Percentiles rank a stretch among this genome's conserved stretches.
Evolutionary conservation across 2,329 filamentous ascomycete genomes (phyloP).

Genomic region (Aplosporella prunicola): DNA sequence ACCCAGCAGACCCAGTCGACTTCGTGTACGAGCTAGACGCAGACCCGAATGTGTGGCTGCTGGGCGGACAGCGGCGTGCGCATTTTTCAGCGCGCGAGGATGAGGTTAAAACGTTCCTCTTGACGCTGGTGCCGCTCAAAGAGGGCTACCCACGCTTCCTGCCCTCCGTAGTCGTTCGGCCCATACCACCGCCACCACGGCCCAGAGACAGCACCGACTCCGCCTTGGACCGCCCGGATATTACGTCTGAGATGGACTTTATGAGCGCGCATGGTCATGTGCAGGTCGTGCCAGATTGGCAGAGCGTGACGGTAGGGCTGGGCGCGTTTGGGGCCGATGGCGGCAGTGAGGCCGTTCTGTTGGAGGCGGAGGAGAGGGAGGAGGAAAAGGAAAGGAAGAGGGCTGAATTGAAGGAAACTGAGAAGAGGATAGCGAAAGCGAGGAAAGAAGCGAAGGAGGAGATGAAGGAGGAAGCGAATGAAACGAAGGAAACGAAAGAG

Average conservation of each 20-base stretch:
- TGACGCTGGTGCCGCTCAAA: conserved; percentile 69
- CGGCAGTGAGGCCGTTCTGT: conserved; percentile 3
- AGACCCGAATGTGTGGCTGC: conserved; percentile 67
- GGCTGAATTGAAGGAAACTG: too few relatives aligned
- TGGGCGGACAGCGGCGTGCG: conserved; percentile 71
- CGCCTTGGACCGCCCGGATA: conserved; percentile 15
- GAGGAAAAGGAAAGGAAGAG: conserved; percentile 1
- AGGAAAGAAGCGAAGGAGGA: too few relatives aligned
- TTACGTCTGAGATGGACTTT: conserved; percentile 69
- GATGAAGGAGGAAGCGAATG: too few relatives aligned
- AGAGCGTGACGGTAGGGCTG: conserved; percentile 47
- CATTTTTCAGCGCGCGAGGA: conserved; percentile 55
- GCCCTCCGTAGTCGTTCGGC: conserved; percentile 28
- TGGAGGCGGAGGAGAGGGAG: conserved; percentile 3
- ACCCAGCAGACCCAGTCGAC: conserved; percentile 46
- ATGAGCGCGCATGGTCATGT: conserved; percentile 69
- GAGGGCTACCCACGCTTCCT: conserved; percentile 56
- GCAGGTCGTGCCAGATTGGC: conserved; percentile 61
- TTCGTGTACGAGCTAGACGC: conserved; percentile 78
- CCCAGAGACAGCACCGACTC: conserved; percentile 9
- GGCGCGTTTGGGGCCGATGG: conserved; percentile 3
- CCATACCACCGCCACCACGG: conserved; percentile 13
- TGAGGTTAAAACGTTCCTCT: conserved; percentile 46
- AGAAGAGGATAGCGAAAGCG: too few relatives aligned
- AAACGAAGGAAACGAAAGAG: too few relatives aligned